Conservation (phyloP, 306 rosid species). For the Oxytropis ochrocephala region DNA sequence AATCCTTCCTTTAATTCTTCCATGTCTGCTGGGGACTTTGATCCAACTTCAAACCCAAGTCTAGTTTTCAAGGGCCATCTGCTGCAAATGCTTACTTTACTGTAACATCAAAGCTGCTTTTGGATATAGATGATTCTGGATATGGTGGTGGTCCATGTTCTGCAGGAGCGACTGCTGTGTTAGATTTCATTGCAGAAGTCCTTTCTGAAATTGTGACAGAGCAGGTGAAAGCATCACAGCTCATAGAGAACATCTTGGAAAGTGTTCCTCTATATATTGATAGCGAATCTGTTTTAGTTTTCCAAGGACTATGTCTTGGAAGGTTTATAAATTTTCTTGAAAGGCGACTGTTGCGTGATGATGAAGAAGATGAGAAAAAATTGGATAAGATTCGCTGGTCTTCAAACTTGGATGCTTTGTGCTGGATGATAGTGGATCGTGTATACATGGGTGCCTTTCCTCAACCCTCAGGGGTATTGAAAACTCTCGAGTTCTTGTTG, state of each 20-base stretch:
- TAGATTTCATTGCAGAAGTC: slow-evolving; percentile 95
- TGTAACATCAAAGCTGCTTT: slow-evolving; percentile 69
- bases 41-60: slow-evolving; percentile 64
- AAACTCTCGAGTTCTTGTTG: slow-evolving; percentile 87
- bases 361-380: slow-evolving; percentile 92
- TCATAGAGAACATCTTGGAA: slow-evolving; percentile 85
- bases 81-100: slow-evolving; percentile 52
- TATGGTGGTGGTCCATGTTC: slow-evolving; percentile 99
- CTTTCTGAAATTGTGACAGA: slow-evolving; percentile 90
- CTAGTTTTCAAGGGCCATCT: slow-evolving; percentile 58
- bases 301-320: slow-evolving; percentile 93
- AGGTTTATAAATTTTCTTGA: slow-evolving; percentile 95
- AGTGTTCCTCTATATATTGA: slow-evolving; percentile 74
- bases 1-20: slow-evolving; percentile 68
- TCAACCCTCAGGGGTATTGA: slow-evolving; percentile 76
- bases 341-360: slow-evolving; percentile 94
- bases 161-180: slow-evolving; percentile 92
- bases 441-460: slow-evolving; percentile 99
- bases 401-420: slow-evolving; percentile 83
- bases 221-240: slow-evolving; percentile 75
- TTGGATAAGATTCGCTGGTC: slow-evolving; percentile 97
- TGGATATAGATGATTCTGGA: slow-evolving; percentile 88
- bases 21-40: slow-evolving; percentile 48
- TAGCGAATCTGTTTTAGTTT: slow-evolving; percentile 72
- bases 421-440: slow-evolving; percentile 96